Evolutionary conservation across 495 filamentous ascomycete genomes (phyloP), one percentile per base, ranked within the genome.

Genomic region (Penicillium fimorum): DNA sequence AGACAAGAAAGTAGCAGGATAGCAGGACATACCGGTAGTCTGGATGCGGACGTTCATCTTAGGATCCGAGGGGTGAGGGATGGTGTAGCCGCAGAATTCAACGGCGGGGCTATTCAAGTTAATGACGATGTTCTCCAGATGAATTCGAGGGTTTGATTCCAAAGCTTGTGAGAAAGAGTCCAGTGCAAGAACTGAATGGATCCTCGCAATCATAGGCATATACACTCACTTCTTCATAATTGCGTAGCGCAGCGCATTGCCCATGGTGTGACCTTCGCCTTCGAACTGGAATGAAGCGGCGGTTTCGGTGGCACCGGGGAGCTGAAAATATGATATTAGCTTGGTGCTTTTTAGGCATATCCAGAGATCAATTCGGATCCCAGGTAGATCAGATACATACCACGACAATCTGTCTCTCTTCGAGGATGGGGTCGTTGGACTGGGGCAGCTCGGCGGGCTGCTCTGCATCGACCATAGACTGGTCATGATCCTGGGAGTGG

Each of bases 11-110:
- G 50, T 27, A 27, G 0, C 22, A 22, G 22, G 22, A 22, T 30
- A 53, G 58, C 49, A 37, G 52, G 17, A 75, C 84, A 64, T 73
- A 96, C 94, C 90, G 61, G 89, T 96, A 50, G 93, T 98, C 74
- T 98, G 94, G 59, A 98, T 97, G 53, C 94, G 84, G 29, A 98
- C 73, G 68, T 97, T 95, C 94, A 98, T 96, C 74, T 95, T 92
- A 12, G 85, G 74, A 67, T 98, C 94, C 17, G 92, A 96, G 33
- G 95, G 94, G 76, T 98, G 94, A 9, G 94, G 94, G 51, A 98
- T 97, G 4, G 94, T 91, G 69, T 98, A 97, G 42, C 92, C 94
- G 75, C 95, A 97, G 74, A 98, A 94, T 66, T 98, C 94, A 33
- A 98, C 94, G 42, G 90, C 83, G 33, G 94, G 94, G 69, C 93